Evolutionary conservation across 225 moss, liverwort and hornwort species (phyloP).

Genomic region (Thuidium tamariscinum): DNA sequence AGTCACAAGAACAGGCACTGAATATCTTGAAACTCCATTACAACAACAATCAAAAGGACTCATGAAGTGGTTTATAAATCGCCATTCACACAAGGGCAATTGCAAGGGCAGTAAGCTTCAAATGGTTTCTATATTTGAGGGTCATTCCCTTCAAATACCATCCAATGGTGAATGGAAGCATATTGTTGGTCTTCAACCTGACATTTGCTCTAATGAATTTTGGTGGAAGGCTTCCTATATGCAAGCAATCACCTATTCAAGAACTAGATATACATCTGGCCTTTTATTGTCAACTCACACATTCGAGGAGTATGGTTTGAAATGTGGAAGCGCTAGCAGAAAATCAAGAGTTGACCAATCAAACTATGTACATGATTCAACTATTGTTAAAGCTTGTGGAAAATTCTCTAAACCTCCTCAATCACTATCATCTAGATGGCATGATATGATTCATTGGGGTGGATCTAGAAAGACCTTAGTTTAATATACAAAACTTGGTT

Average conservation of each 20-base stretch:
- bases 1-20: not conserved
- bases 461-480: fast-evolving
- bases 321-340: not conserved
- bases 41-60: not conserved
- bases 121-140: not conserved
- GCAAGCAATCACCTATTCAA: not conserved
- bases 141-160: fast-evolving
- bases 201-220: not conserved
- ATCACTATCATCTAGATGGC: not conserved
- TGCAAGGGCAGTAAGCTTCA: fast-evolving
- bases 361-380: fast-evolving
- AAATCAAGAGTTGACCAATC: fast-evolving
- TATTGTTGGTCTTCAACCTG: not conserved
- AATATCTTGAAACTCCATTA: not conserved
- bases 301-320: not conserved
- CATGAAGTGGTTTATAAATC: not conserved
- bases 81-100: not conserved
- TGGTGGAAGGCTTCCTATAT: not conserved
- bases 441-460: not conserved
- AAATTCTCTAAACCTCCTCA: not conserved
- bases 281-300: not conserved
- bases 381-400: not conserved
- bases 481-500: fast-evolving
- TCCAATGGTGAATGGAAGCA: not conserved
- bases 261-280: not conserved